Base-by-base conservation (phyloP, 768 basidiomycete species). In the Boletales sp. region DNA sequence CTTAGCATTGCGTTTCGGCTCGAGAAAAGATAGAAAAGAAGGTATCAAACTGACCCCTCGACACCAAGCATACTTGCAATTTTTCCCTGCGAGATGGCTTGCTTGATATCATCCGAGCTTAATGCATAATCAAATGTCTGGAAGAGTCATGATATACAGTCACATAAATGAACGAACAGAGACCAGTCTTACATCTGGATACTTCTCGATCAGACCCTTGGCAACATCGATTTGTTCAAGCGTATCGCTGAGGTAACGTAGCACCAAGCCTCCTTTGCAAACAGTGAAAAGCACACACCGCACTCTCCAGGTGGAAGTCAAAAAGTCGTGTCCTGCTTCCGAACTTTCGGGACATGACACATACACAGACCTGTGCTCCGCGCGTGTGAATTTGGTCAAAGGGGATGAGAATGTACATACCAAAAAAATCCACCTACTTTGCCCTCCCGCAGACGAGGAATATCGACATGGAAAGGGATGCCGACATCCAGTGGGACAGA, bases 361-460 rank as follows among this genome's bases (percentile, higher is more conserved):
- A 56, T 80, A 97, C 24, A 84, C 77, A 12, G 87, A 88, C 87
- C 87, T 87, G 56, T 31, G 40, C 48, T 12, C 24, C 29, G 38
- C 27, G 17, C 5, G 15, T 41, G 14, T 29, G 18, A 9, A 14
- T 46, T 24, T 19, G 10, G 29, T 30, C 5, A 21, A 8, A 9
- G 47, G 36, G 27, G 8, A n/a, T 3, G 0, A 13, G 37, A 29
- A 12, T 48, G 21, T 5, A 36, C 75, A 45, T 61, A 88, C 94
- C 94, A 97, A 74, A 97, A 97, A 74, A 95, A 93, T 2, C 90
- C 93, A 17, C 92, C 94, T n/a, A 93, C 85, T 57, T 78, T 81
- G 3, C 95, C 95, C 63, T 83, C 62, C 46, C 81, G 74, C 32
- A 95, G 69, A 29, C 94, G 78, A 0, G 94, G 91, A 45, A 97